Base-by-base conservation (phyloP, 2,329 filamentous ascomycete species). In the Penicillium olsonii region DNA sequence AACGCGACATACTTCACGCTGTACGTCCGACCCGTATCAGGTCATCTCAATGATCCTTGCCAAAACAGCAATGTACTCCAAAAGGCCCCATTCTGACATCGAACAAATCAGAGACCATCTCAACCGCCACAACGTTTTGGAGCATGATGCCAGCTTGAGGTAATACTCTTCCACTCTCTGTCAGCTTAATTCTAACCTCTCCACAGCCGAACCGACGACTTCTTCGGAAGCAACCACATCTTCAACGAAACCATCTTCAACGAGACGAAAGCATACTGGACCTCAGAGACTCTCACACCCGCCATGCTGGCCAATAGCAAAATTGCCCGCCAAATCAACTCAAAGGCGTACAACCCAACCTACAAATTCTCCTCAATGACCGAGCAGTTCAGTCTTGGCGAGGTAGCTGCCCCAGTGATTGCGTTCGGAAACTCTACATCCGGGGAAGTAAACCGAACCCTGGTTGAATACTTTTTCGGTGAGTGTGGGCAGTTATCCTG, bases 161-260 rank as follows among this genome's bases (percentile, higher is more conserved):
- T 60, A 10, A 45, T 24, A 8, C 8, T n/a, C 2, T 8, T 15
- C 14, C 78, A 74, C 34, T 8, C 8, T 24, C 22, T 24, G 8
- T 24, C 22, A 8, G 5, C 22, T 5, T 24, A 24, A n/a, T 24
- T 4, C 8, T 24, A 8, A 24, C 22, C 22, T 24, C 5, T 24
- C 22, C 4, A 4, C 22, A 24, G 22, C 8, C 78, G 78, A 20
- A 59, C 68, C 2, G 79, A 83, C 49, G 75, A 72, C 8, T 76
- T 66, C 68, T 72, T 79, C 45, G 80, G 79, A 18, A 75, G 77
- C 62, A 77, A 77, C 55, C 72, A 78, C 55, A 48, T 74, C 47
- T 83, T 83, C 68, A 80, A 83, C 63, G 66, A 75, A 44, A 74
- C 70, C 2, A 61, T 81, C 53, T 83, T 82, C 61, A 40, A 51